Base-by-base conservation (phyloP, 140 eudicot genomes). In the Anethum foeniculum region DNA sequence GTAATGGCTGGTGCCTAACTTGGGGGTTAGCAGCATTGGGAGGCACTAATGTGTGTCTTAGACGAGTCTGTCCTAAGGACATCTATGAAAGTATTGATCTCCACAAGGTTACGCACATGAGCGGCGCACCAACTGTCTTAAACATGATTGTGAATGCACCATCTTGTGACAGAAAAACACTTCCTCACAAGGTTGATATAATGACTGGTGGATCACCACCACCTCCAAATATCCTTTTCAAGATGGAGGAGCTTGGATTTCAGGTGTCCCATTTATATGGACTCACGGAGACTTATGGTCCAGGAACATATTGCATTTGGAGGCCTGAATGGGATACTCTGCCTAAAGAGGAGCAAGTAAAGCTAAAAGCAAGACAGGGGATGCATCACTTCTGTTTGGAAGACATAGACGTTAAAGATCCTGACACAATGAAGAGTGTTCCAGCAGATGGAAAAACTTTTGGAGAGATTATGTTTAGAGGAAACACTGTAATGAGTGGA, bases 131-230 rank as follows among this genome's bases (percentile, higher is more conserved):
- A 1, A 85, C 94, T 12, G 91, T 92, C 16, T 51, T 92, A 25
- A 92, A 87, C 86, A 90, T 90, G 93, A 84, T 92, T 67, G 89
- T 88, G 51, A 92, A 92, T 58, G 84, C 88, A 5, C 86, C 91
- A 18, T 62, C 54, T 5, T 30, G 65, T 36, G 89, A 92, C 47
- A 85, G 82, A 75, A 90, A 77, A 82, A 84, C 91, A 7, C 95
- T 92, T 41, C 93, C 97, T 16, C 93, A 88, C 78, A 81, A 54
- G 88, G 95, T 92, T 4, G 78, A 82, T 44, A 86, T 90, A 6
- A 77, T 88, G 90, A 92, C 97, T 0, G 97, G 97, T 2, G 97
- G 95, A 34, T 79, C 97, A 18, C 94, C 97, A 7, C 97, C 97
- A 9, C 95, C 97, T 44, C 95, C 95, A 23, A 82, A 85, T 32